Percentiles rank a stretch among this genome's conserved stretches.
phyloP scores from a whole-genome alignment of 257 asterid genomes.

The Rauvolfia tetraphylla region DNA sequence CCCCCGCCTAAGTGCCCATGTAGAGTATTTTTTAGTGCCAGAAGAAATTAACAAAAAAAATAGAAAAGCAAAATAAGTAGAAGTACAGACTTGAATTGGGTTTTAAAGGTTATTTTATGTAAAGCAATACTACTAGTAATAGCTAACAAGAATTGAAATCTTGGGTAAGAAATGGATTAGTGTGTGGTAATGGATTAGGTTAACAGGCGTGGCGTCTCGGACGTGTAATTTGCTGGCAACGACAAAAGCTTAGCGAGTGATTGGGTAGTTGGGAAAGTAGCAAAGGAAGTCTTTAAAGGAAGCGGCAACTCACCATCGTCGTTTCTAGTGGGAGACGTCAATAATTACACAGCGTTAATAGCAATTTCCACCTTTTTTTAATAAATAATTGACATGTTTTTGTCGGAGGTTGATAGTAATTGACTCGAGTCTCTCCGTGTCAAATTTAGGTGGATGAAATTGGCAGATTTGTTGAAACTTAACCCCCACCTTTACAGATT shows the following conservation, averaged over 20 bases:
- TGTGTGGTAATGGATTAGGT: slow-evolving; percentile 18
- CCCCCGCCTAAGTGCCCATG: too few relatives aligned
- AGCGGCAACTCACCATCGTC: slow-evolving; percentile 11
- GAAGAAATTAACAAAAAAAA: too few relatives aligned
- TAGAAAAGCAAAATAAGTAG: too few relatives aligned
- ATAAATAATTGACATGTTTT: neutral
- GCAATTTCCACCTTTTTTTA: slow-evolving; percentile 1
- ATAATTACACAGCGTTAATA: neutral
- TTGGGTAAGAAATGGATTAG: neutral
- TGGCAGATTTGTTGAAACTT: too few relatives aligned
- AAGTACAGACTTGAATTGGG: too few relatives aligned
- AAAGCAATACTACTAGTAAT: neutral
- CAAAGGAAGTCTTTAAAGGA: slow-evolving; percentile 17
- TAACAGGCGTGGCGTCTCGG: slow-evolving; percentile 36
- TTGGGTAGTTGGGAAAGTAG: neutral
- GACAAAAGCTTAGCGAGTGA: neutral
- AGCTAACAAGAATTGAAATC: slow-evolving; percentile 26
- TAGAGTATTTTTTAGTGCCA: too few relatives aligned
- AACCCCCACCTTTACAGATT: too few relatives aligned
- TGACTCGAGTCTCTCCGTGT: slow-evolving; percentile 19
- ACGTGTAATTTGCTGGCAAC: slow-evolving; percentile 1
- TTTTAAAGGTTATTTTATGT: too few relatives aligned
- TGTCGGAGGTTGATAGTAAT: slow-evolving; percentile 3
- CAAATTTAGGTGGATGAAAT: too few relatives aligned
- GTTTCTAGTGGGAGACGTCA: slow-evolving; percentile 31